Percentiles rank a stretch among this genome's conserved stretches.
Conservation (phyloP, 2,329 filamentous ascomycete species). For the Aspergillus aculeatinus region DNA sequence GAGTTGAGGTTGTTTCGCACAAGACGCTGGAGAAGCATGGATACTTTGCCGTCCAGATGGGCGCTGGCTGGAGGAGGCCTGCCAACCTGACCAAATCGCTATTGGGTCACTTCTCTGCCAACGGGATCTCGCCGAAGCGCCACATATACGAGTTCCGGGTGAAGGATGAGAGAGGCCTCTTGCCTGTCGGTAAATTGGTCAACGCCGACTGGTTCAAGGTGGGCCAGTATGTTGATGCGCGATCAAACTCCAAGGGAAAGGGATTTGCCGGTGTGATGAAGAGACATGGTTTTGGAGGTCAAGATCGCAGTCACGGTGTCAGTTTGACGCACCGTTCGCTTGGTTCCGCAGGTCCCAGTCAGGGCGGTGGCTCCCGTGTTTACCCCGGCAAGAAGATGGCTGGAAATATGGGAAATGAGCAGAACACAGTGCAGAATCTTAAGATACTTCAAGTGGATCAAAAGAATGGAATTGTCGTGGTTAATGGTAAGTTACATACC, state of each 20-base stretch:
- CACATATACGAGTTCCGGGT: slow-evolving; percentile 87
- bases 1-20: slow-evolving; percentile 82
- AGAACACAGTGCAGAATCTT: slow-evolving; percentile 86
- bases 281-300: slow-evolving; percentile 83
- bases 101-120: slow-evolving; percentile 82
- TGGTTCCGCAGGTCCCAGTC: slow-evolving; percentile 83
- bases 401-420: slow-evolving; percentile 88
- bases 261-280: slow-evolving; percentile 99
- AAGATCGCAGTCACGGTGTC: slow-evolving; percentile 91
- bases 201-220: slow-evolving; percentile 86
- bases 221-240: slow-evolving; percentile 87
- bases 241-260: slow-evolving; percentile 77
- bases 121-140: slow-evolving; percentile 79
- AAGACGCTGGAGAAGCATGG: slow-evolving; percentile 80
- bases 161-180: slow-evolving; percentile 67
- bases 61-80: slow-evolving; percentile 70
- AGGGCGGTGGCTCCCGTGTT: slow-evolving; percentile 89
- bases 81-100: slow-evolving; percentile 77
- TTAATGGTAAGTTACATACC: slow-evolving; percentile 62
- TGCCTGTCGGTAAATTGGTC: slow-evolving; percentile 73
- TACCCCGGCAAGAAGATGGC: slow-evolving; percentile 97
- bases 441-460: slow-evolving; percentile 84
- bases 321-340: slow-evolving; percentile 90
- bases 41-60: slow-evolving; percentile 92
- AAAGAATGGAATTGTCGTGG: slow-evolving; percentile 81